These are phyloP conservation scores for Xerocomellus dryophilus DNA, from an alignment of 768 basidiomycete species.

Conservation along the genomic window DNA sequence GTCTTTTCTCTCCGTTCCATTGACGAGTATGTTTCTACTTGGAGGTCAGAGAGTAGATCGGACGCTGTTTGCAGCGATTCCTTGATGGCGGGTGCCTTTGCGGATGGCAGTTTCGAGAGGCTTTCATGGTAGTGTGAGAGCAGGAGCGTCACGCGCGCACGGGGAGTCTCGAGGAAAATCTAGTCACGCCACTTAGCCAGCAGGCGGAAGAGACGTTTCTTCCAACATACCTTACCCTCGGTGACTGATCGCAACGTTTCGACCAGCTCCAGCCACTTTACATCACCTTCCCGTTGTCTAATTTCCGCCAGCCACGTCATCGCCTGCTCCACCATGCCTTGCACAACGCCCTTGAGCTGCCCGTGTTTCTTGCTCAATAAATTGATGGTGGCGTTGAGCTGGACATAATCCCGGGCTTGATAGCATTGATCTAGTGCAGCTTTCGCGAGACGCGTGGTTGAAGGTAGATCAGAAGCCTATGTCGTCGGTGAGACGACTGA, in stretches of 20 bases:
- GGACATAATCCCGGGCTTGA: conserved; percentile 62
- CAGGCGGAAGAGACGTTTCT: neutral
- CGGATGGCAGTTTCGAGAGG: conserved; percentile 46
- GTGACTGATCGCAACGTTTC: conserved; percentile 89
- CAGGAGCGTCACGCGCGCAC: conserved; percentile 88
- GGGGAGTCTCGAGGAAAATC: conserved; percentile 96
- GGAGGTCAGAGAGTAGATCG: conserved; percentile 89
- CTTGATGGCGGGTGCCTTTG: conserved; percentile 41
- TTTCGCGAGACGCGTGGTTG: conserved; percentile 85
- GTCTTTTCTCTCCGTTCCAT: conserved; percentile 99
- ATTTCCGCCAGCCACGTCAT: conserved; percentile 82
- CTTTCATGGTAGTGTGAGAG: conserved; percentile 84
- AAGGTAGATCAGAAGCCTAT: conserved; percentile 88
- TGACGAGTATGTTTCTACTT: conserved; percentile 98
- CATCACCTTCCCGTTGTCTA: conserved; percentile 60
- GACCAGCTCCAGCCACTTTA: conserved; percentile 82
- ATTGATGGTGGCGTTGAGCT: conserved; percentile 67
- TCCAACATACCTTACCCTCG: conserved; percentile 82
- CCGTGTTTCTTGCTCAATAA: conserved; percentile 93
- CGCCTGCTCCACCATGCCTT: conserved; percentile 85
- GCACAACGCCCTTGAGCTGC: conserved; percentile 86
- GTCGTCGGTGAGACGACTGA: neutral
- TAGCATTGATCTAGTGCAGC: conserved; percentile 70
- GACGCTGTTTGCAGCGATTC: conserved; percentile 83
- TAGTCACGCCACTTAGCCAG: conserved; percentile 31